These are phyloP conservation scores for Ogataea naganishii DNA, from an alignment of 805 yeast species.

Conservation along the genomic window DNA sequence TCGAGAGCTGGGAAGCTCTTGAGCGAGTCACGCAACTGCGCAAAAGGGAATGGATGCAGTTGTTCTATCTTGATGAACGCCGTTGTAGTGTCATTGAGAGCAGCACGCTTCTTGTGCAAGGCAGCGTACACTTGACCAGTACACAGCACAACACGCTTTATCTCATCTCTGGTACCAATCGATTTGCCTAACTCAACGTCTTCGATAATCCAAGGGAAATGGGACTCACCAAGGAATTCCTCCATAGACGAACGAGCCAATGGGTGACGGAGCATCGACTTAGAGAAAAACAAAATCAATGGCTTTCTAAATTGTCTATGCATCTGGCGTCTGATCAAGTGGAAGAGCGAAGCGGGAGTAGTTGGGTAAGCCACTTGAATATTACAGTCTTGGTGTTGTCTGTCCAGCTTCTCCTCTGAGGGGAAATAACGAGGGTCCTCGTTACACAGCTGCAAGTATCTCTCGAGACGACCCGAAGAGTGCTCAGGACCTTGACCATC, in stretches of 20 bases:
- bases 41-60: constrained; percentile 97
- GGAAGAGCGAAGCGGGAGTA: constrained; percentile 96
- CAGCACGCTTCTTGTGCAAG: constrained; percentile 79
- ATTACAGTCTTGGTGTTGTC: constrained; percentile 99
- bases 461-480: constrained; percentile 94
- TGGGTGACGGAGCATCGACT: constrained; percentile 93
- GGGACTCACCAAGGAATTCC: constrained; percentile 87
- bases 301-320: constrained; percentile 98
- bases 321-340: constrained; percentile 95
- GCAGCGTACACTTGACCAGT: constrained; percentile 95
- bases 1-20: constrained; percentile 71
- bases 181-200: constrained; percentile 79
- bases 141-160: constrained; percentile 77
- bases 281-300: constrained; percentile 79
- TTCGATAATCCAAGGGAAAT: constrained; percentile 94
- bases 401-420: constrained; percentile 71
- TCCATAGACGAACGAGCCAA: constrained; percentile 78
- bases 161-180: constrained; percentile 70
- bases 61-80: constrained; percentile 90
- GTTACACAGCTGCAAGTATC: constrained; percentile 90
- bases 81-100: constrained; percentile 68
- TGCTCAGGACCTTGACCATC: constrained; percentile 99
- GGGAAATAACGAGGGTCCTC: constrained; percentile 97
- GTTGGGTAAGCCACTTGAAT: constrained; percentile 98
- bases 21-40: constrained; percentile 80